Percentiles rank a stretch among this genome's conserved stretches.
Evolutionary conservation across 2,329 filamentous ascomycete species (phyloP).

Genomic region (Aspergillus tamarii): DNA sequence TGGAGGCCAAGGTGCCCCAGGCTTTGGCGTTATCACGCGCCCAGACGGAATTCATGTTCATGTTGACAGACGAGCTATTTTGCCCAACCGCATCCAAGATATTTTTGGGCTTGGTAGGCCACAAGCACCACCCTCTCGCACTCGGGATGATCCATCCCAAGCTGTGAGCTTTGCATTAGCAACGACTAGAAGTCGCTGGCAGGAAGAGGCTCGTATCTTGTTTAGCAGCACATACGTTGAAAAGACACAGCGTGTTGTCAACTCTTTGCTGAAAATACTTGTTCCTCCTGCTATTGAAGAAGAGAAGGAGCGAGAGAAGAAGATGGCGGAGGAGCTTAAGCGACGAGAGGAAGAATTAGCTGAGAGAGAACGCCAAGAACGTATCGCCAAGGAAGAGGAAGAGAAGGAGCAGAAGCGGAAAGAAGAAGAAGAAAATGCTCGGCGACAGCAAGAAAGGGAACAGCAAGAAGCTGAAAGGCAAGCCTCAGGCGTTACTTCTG

Average conservation of each 20-base stretch:
- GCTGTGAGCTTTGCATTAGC: constrained; percentile 75
- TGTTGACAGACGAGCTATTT: constrained; percentile 54
- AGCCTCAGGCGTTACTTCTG: constrained; percentile 47
- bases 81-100: constrained; percentile 59
- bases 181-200: constrained; percentile 77
- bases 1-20: constrained; percentile 46
- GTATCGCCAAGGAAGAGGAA: constrained; percentile 68
- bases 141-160: constrained; percentile 60
- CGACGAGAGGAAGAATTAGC: constrained; percentile 64
- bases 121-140: constrained; percentile 35
- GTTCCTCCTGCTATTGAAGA: constrained; percentile 83
- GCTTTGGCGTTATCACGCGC: constrained; percentile 46
- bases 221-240: constrained; percentile 73
- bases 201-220: constrained; percentile 85
- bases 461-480: constrained; percentile 61
- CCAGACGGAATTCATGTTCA: constrained; percentile 59
- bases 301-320: constrained; percentile 70
- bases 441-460: constrained; percentile 62
- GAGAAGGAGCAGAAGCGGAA: constrained; percentile 70
- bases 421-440: constrained; percentile 71
- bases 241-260: constrained; percentile 68
- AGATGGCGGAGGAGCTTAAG: constrained; percentile 59
- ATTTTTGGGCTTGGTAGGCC: constrained; percentile 41
- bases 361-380: constrained; percentile 65
- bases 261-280: constrained; percentile 70